Base-by-base conservation (phyloP, 2,329 filamentous ascomycete genomes). In the Neodidymelliopsis sp. region DNA sequence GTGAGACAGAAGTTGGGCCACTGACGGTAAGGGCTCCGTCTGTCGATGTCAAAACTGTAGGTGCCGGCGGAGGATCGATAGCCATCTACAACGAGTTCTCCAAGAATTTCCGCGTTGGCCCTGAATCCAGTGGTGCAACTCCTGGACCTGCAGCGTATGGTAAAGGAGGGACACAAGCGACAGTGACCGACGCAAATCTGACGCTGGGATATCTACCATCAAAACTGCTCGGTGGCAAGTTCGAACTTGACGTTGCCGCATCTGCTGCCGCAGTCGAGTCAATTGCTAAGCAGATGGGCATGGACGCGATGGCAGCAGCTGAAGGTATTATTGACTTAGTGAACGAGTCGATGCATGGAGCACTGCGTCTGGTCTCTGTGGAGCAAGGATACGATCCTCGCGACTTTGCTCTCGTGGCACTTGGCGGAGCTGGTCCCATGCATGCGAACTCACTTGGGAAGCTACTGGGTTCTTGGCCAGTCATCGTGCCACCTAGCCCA, bases 281-380 rank as follows among this genome's bases (percentile, higher is more conserved):
- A 1, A 71, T 81, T 20, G 78, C 77, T 1, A 67, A 70, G 8
- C 74, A 77, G 40, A 79, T 81, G 74, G 72, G 71, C n/a, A 69
- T 79, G 15, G 63, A 72, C 1, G 60, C 71, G 1, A 66, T 67
- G 2, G 65, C 77, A 23, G 74, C 77, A 0, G 79, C 79, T 1
- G 76, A 79, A 57, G 77, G 76, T 19, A 79, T 80, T 31, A 74
- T 81, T 36, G 73, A 78, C 34, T 57, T 81, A 2, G 75, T 78
- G 25, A 80, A 81, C 42, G 79, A 81, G 57, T 76, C 76, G 6
- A 81, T 81, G 72, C 77, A 80, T 46, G 78, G 79, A 4, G 79
- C 79, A 10, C 62, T 81, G 20, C 72, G 79, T 30, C 65, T 80
- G 4, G 78, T 81, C 0, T 80, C 79, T 1, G 75, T 81, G 4